phyloP scores from a whole-genome alignment of 495 filamentous ascomycete genomes.

The Daldinia concentrica region DNA sequence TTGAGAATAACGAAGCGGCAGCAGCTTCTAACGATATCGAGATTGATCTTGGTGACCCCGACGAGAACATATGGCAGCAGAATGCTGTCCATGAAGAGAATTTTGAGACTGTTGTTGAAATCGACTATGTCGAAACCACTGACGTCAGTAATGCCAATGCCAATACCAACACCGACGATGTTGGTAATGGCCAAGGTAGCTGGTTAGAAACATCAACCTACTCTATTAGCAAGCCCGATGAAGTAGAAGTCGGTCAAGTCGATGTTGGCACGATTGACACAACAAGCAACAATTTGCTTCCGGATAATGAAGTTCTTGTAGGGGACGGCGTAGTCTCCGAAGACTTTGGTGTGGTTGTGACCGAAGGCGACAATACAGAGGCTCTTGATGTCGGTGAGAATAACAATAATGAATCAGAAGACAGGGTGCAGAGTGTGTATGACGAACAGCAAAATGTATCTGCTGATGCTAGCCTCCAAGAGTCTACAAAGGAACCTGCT shows the following conservation, averaged over 20 bases:
- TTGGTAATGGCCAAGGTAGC: constrained; percentile 27
- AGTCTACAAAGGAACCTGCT: constrained; percentile 4
- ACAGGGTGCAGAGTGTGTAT: neutral
- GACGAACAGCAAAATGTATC: constrained; percentile 12
- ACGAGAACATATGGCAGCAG: constrained; percentile 40
- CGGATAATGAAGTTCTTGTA: neutral
- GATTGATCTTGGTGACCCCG: constrained; percentile 40
- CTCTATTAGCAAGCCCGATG: constrained; percentile 9
- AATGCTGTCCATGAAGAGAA: constrained; percentile 32
- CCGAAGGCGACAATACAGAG: constrained; percentile 1
- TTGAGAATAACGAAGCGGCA: constrained; percentile 42
- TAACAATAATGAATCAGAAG: neutral
- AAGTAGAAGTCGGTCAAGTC: neutral
- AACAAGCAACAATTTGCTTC: neutral
- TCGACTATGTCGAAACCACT: constrained; percentile 36
- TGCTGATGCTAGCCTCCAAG: neutral
- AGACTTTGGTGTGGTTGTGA: constrained; percentile 7
- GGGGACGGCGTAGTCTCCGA: constrained; percentile 10
- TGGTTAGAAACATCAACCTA: constrained; percentile 43
- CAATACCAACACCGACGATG: constrained; percentile 14
- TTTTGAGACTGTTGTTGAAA: constrained; percentile 45
- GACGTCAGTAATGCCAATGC: constrained; percentile 23
- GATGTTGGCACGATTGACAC: constrained; percentile 1
- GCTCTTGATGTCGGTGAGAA: neutral
- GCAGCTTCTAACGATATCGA: constrained; percentile 43